Percentiles rank a stretch among this genome's conserved stretches.
These are phyloP conservation scores for Cladorrhinum sp. DNA, from an alignment of 2,329 filamentous ascomycete genomes.

Conservation along the genomic window DNA sequence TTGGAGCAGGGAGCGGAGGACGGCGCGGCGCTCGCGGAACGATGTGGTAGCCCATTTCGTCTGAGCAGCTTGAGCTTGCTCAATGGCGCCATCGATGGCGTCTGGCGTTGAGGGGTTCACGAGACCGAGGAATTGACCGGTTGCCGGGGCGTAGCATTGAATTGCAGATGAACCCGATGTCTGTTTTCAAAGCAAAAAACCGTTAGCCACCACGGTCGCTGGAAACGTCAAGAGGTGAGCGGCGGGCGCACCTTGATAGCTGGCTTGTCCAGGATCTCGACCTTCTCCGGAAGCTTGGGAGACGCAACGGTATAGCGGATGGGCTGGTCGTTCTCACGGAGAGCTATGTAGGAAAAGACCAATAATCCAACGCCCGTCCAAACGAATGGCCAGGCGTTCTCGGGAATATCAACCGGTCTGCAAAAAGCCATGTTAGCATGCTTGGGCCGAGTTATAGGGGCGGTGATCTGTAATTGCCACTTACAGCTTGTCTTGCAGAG, in stretches of 20 bases:
- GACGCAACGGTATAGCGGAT: conserved; percentile 59
- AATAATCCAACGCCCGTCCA: conserved; percentile 18
- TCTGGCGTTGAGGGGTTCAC: conserved; percentile 73
- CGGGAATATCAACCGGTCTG: conserved; percentile 12
- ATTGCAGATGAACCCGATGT: conserved; percentile 64
- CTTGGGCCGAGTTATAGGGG: background rate
- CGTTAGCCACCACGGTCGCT: conserved; percentile 14
- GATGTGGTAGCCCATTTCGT: conserved; percentile 71
- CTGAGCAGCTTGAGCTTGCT: conserved; percentile 72
- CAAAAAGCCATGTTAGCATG: background rate
- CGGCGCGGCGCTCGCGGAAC: conserved; percentile 72
- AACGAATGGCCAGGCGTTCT: conserved; percentile 13
- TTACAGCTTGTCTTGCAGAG: conserved; percentile 16
- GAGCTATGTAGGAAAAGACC: conserved; percentile 25
- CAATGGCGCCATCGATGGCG: conserved; percentile 75
- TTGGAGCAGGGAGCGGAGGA: conserved; percentile 77
- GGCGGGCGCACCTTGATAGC: conserved; percentile 56
- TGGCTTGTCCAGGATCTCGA: conserved; percentile 56
- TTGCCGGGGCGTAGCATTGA: conserved; percentile 87
- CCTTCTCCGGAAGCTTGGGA: conserved; percentile 59
- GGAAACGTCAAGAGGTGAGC: background rate
- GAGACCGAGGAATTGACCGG: conserved; percentile 75
- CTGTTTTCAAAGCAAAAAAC: conserved; percentile 33
- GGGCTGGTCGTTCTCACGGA: conserved; percentile 39
- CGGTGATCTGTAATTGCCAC: background rate